Base-by-base conservation (phyloP, 768 basidiomycete species). In the Tephrocybe sp. region DNA sequence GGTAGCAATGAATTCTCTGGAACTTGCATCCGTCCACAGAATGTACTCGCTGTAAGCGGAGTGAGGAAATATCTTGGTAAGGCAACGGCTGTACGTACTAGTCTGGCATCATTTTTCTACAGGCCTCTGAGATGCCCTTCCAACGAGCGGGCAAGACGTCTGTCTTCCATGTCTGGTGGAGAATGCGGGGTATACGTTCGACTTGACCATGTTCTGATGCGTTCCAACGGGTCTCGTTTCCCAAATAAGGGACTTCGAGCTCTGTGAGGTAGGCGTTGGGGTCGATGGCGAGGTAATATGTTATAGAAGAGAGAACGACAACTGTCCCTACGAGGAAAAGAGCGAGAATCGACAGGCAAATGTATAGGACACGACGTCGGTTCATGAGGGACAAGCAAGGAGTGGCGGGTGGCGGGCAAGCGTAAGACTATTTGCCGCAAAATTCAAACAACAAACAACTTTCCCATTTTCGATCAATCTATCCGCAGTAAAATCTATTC, bases 151-250 rank as follows among this genome's bases (percentile, higher is more conserved):
- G 97, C 19, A 99, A 75, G 0, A 79, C 80, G 48, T 95, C 87
- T 9, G 88, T 84, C 76, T 95, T 97, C 97, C 97, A 99, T 19
- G 97, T 98, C 79, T 98, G 96, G 69, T 99, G 97, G 42, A 99
- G 80, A 51, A 99, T 90, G 45, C 92, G 81, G 3, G 95, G 97
- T 33, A 98, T 84, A 58, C 78, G 82, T 63, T 97, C 89, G 34
- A 81, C 72, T 55, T 76, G 73, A 51, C 75, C 78, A 58, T 83
- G 78, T 20, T 80, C 73, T 4, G 84, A 66, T 20, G 84, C 79
- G 62, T 87, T 86, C 78, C 79, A 83, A 41, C 82, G 79, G 39
- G 78, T 76, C 20, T 72, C 68, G 58, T 77, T 75, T 66, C 75
- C 71, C 50, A 76, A 72, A 38, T 77, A 59, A 56, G 83, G 81